phyloP scores from a whole-genome alignment of 1,284 basidiomycete genomes.

The Apiotrichum gamsii region DNA sequence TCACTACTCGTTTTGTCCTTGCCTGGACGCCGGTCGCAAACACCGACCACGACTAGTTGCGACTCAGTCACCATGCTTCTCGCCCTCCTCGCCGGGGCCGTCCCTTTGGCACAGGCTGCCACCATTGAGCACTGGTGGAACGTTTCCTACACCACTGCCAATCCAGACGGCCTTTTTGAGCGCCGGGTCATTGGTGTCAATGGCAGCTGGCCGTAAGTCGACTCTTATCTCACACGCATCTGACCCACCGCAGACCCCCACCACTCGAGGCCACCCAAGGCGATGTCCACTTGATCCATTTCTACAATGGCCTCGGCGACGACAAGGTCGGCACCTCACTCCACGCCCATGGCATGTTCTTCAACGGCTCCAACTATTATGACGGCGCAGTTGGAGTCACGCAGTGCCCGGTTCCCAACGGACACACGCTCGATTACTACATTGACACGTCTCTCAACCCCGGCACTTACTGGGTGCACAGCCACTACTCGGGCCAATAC shows the following conservation, averaged over 20 bases:
- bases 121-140: constrained; percentile 48
- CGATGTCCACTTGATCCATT: constrained; percentile 63
- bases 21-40: too few relatives aligned
- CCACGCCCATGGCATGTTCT: constrained; percentile 90
- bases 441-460: constrained; percentile 55
- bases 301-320: constrained; percentile 60
- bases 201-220: constrained; percentile 78
- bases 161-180: constrained; percentile 44
- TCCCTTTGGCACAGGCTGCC: constrained; percentile 30
- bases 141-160: constrained; percentile 45
- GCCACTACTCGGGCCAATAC: constrained; percentile 64
- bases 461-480: constrained; percentile 87
- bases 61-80: constrained; percentile 12
- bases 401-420: constrained; percentile 83
- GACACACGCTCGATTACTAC: constrained; percentile 66
- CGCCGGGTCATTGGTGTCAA: constrained; percentile 80
- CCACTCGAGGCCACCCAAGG: constrained; percentile 64
- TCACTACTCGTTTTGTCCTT: too few relatives aligned
- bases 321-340: constrained; percentile 52
- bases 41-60: too few relatives aligned
- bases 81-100: constrained; percentile 13
- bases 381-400: constrained; percentile 78
- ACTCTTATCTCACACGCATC: neutral
- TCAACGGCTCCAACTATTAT: constrained; percentile 75
- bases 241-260: constrained; percentile 62